These are phyloP conservation scores for Suillus luteus DNA, from an alignment of 768 basidiomycete species.

Conservation along the genomic window DNA sequence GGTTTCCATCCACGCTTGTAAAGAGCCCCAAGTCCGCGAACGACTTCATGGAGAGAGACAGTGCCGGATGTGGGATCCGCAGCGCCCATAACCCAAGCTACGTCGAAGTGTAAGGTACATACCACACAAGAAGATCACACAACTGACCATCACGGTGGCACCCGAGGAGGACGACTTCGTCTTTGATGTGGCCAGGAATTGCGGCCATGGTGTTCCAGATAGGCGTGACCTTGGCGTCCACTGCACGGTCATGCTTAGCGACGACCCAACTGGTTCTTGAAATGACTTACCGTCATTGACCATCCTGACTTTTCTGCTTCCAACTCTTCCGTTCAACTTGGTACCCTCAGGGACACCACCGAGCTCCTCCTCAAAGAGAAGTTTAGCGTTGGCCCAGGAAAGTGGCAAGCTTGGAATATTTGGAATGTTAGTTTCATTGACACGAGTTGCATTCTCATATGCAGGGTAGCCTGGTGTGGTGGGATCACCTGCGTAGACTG, in stretches of 20 bases:
- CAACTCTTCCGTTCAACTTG: slow-evolving; percentile 50
- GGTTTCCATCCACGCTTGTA: slow-evolving; percentile 65
- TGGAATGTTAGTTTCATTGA: slow-evolving; percentile 62
- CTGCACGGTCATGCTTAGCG: slow-evolving; percentile 33
- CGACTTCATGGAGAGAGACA: slow-evolving; percentile 53
- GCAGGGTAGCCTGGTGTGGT: slow-evolving; percentile 88
- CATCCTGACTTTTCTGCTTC: slow-evolving; percentile 48
- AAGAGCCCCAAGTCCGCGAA: slow-evolving; percentile 56
- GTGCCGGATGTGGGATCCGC: slow-evolving; percentile 60
- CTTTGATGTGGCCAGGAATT: slow-evolving; percentile 79
- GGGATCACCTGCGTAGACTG: slow-evolving; percentile 72
- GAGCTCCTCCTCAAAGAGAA: slow-evolving; percentile 59
- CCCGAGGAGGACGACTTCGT: slow-evolving; percentile 86
- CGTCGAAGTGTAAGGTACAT: slow-evolving; percentile 8
- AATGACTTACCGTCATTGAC: slow-evolving; percentile 52
- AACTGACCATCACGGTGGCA: slow-evolving; percentile 83
- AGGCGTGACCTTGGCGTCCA: slow-evolving; percentile 78
- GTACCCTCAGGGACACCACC: slow-evolving; percentile 41
- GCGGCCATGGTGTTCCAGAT: slow-evolving; percentile 90
- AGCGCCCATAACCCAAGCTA: slow-evolving; percentile 49
- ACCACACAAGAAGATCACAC: neutral
- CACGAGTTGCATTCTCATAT: slow-evolving; percentile 76
- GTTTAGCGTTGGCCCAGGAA: slow-evolving; percentile 81
- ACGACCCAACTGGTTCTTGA: neutral
- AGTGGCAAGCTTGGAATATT: slow-evolving; percentile 87